Percentiles rank a stretch among this genome's conserved stretches.
These are phyloP conservation scores for Arabidopsis lyrata DNA, from an alignment of 441 rosid genomes.

Conservation along the genomic window DNA sequence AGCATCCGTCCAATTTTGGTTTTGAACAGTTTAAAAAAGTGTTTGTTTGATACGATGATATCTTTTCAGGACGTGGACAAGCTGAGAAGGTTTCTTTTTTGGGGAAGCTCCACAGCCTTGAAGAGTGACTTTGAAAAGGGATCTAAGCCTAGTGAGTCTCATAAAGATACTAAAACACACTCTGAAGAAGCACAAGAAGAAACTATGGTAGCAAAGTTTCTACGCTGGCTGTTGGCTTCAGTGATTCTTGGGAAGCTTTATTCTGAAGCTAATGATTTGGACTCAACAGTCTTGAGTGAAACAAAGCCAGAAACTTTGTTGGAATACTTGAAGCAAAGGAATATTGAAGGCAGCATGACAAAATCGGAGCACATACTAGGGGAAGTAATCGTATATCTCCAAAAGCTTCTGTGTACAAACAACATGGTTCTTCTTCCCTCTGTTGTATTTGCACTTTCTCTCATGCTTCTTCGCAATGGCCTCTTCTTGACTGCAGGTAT, in stretches of 20 bases:
- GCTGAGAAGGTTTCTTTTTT: conserved; percentile 73
- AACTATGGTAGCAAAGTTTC: conserved; percentile 65
- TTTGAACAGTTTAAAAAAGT: conserved; percentile 14
- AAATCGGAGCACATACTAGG: conserved; percentile 57
- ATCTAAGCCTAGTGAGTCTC: conserved; percentile 41
- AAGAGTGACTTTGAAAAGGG: conserved; percentile 52
- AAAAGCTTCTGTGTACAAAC: conserved; percentile 60
- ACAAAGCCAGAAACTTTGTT: conserved; percentile 54
- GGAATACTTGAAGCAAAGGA: conserved; percentile 48
- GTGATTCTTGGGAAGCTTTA: conserved; percentile 73
- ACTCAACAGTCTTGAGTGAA: conserved; percentile 44
- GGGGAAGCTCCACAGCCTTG: conserved; percentile 81
- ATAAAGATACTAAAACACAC: conserved; percentile 33
- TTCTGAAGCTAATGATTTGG: conserved; percentile 41
- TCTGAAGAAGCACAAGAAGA: conserved; percentile 60
- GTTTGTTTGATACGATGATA: conserved; percentile 32
- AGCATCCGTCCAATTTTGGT: conserved; percentile 17
- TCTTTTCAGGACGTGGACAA: conserved; percentile 66
- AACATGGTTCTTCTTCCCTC: conserved; percentile 59
- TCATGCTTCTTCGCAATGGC: conserved; percentile 54
- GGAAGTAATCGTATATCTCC: conserved; percentile 63
- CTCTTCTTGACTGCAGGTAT: conserved; percentile 54
- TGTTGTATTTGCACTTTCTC: conserved; percentile 69
- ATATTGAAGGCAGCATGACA: conserved; percentile 42
- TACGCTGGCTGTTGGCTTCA: conserved; percentile 86